Evolutionary conservation across 106 monocot species (phyloP), one percentile per base, ranked within the genome.

Genomic region (Platanthera guangdongensis): DNA sequence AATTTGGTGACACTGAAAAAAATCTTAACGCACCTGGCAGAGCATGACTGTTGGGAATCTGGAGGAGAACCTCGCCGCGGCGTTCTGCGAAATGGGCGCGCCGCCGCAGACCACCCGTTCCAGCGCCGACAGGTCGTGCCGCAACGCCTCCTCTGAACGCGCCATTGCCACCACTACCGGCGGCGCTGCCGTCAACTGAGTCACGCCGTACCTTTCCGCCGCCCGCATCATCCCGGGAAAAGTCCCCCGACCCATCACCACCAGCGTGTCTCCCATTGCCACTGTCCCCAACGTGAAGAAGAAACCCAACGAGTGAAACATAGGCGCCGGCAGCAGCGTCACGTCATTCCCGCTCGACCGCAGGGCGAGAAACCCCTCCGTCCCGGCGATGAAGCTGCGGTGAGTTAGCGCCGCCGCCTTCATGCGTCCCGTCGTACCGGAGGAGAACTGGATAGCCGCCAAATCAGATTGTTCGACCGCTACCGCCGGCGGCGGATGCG

Each of bases 281-380:
- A 90, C 11, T 52, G 53, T 69, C 39, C 76, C 75, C 13, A 95
- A 47, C 19, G 48, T 25, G 50, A 81, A 51, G 67, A 71, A 73
- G 79, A 95, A 84, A 6, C 95, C 92, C 76, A 88, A 47, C 16
- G 86, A 84, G 75, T 95, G 95, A 71, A 92, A 90, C 81, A 90
- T 79, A 1, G 92, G 95, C 22, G 90, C 88, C 46, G 80, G 15
- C 14, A 90, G 67, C 14, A 95, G 65, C 25, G 53, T 60, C 51
- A 81, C 75, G 68, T 78, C 76, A 6, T 14, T 68, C 68, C 0
- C 25, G 13, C 9, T 7, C 16, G 50, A 15, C 22, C 65, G 76
- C 60, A 72, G 59, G 0, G 76, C 79, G 48, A 46, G 59, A 80
- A 76, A 63, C 10, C 55, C 77, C 4, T 88, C 81, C 7, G 71